Evolutionary conservation across 148 eudicot species (phyloP), one percentile per base, ranked within the genome.

Genomic region (Vaccinium macrocarpon): DNA sequence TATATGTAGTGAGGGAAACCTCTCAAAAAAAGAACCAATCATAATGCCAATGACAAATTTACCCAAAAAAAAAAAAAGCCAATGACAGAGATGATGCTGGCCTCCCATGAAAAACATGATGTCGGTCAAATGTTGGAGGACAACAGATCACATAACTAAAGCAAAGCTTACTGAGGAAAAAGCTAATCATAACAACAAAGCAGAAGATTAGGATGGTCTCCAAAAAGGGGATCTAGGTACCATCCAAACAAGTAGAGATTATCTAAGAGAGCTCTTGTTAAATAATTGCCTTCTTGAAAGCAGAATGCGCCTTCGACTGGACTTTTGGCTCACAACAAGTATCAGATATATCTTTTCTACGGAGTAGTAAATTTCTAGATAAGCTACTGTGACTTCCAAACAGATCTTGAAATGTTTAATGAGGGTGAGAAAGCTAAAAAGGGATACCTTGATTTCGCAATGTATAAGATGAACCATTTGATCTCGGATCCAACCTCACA

Each of bases 371-470:
- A 56, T 79, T 51, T 73, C 84, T 21, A 55, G 38, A 55, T 35
- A 55, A 70, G 16, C 70, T 12, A 25, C 52, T 6, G 6, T 82
- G 32, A 32, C 53, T 55, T 21, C 84, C 46, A 55, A 82, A 21
- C 50, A 64, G 46, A 68, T 68, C 82, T 68, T 78, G 79, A 51
- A 78, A 35, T 10, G 53, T 80, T 25, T 12, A 35, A 25, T 14
- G 81, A 27, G 46, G 48, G 23, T 75, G 72, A 75, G 16, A n/a
- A 32, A 75, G 35, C 55, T 18, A 53, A 82, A 82, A 76, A 61
- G 49, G 29, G 25, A 14, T 89, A 94, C 98, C 94, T 94, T 93
- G 94, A 87, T 85, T 84, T 66, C 91, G 95, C 11, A 90, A 87
- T 35, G 86, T 64, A 64, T 86, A 86, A 38, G 92, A 84, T 82